Base-by-base conservation (phyloP, 306 rosid genomes). In the Dryas alaskensis region DNA sequence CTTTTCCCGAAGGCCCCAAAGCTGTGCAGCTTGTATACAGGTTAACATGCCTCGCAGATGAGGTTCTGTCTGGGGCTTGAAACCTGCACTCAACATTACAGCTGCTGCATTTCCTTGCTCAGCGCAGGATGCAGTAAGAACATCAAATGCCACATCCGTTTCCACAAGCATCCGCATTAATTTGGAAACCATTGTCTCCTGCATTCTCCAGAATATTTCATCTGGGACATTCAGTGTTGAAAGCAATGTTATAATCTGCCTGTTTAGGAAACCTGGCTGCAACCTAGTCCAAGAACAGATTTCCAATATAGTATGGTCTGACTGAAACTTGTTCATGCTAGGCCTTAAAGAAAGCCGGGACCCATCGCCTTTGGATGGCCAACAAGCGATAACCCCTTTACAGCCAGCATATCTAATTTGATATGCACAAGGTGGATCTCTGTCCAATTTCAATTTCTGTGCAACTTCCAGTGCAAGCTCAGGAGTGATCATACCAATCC, bases 81-180 rank as follows among this genome's bases (percentile, higher is more conserved):
- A 93, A 71, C 98, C 97, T 25, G 90, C 96, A 76, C 96, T 93
- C 78, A 93, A 83, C 98, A 93, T 93, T 66, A 93, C 84, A 75
- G 97, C 92, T 13, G 96, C 96, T 7, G 84, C 87, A 80, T 88
- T 88, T 79, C 94, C 98, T 76, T 89, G 89, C 46, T 89, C 96
- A 19, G 92, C 87, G 81, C 98, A 92, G 50, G 98, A 92, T 51
- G 84, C 82, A 2, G 89, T 92, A 12, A 92, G 92, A 73, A 92
- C 91, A 58, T 92, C 88, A 76, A 80, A 88, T 1, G 96, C 98
- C 46, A 84, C 88, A 51, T 89, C 92, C 17, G 82, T 76, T 48
- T 90, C 88, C 19, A 73, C 81, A 45, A 86, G 83, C 92, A 92
- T 85, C 78, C 74, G 76, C 73, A 82, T 83, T 65, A 92, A 79